phyloP scores from a whole-genome alignment of 2,329 filamentous ascomycete genomes.

The Escovopsis weberi region DNA sequence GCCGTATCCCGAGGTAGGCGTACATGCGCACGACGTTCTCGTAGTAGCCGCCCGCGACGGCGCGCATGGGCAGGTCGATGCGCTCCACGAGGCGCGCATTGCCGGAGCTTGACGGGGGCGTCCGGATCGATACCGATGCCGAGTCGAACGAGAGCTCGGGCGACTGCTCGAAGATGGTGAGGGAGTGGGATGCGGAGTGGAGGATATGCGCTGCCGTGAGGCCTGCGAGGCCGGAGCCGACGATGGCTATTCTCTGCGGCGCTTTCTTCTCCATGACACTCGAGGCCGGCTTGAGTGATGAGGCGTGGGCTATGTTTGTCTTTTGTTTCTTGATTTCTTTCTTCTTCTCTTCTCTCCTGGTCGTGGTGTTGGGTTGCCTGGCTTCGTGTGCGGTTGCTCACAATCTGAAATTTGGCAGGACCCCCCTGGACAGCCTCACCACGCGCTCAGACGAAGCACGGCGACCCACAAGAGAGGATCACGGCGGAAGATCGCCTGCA shows the following conservation, averaged over 20 bases:
- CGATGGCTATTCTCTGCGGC: constrained; percentile 15
- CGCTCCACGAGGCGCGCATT: constrained; percentile 12
- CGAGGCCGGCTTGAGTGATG: not conserved
- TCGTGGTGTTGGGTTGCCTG: too few relatives aligned
- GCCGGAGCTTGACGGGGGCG: constrained; percentile 12
- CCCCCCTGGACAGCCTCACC: too few relatives aligned
- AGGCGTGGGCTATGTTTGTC: not conserved
- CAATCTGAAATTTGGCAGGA: too few relatives aligned
- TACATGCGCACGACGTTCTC: constrained; percentile 41
- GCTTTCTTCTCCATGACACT: not conserved
- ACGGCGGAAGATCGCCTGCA: too few relatives aligned
- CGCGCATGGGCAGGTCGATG: constrained; percentile 26
- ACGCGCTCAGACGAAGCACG: too few relatives aligned
- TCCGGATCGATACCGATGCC: constrained; percentile 21
- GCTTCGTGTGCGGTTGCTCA: too few relatives aligned
- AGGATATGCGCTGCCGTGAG: constrained; percentile 22
- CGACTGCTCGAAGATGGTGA: constrained; percentile 25
- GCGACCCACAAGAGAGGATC: too few relatives aligned
- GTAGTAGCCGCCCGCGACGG: constrained; percentile 32
- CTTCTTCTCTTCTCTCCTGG: too few relatives aligned
- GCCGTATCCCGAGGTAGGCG: constrained; percentile 34
- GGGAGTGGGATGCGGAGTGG: constrained; percentile 17
- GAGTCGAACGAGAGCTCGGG: constrained; percentile 21
- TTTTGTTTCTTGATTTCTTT: too few relatives aligned
- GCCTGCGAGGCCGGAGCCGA: constrained; percentile 24